A percentile compares a stretch with the other conserved stretches of the same genome.
phyloP scores from a whole-genome alignment of 2,329 filamentous ascomycete genomes.

The Immersiporthe knoxdaviesiana region DNA sequence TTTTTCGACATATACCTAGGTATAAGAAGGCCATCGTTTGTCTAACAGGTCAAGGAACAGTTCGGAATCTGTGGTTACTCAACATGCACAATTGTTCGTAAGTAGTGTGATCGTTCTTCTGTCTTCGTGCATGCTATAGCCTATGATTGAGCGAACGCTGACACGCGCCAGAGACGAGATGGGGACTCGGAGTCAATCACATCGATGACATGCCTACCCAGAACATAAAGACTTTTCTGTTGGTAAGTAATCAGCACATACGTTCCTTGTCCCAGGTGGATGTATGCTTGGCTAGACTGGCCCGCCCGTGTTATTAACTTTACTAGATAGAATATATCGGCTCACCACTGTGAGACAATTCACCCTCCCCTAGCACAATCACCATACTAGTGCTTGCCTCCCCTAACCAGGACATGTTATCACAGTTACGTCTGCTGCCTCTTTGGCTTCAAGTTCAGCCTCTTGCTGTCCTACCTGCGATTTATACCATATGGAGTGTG shows the following conservation, averaged over 20 bases:
- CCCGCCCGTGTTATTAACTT: too few relatives aligned
- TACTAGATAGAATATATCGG: constrained; percentile 13
- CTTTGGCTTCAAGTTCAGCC: constrained; percentile 9
- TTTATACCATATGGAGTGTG: constrained; percentile 37
- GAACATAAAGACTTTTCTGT: not conserved
- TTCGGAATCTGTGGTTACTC: constrained; percentile 16
- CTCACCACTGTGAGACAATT: not conserved
- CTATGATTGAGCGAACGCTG: not conserved
- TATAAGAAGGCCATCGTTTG: not conserved
- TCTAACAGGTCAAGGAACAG: constrained; percentile 2
- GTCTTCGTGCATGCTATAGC: too few relatives aligned
- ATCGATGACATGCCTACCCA: constrained; percentile 12
- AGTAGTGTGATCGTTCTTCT: not conserved
- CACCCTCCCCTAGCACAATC: not conserved
- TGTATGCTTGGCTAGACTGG: too few relatives aligned
- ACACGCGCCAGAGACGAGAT: constrained; percentile 13
- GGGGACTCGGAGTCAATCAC: constrained; percentile 7
- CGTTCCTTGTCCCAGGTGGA: not conserved
- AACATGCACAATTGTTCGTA: constrained; percentile 8
- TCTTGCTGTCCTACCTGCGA: constrained; percentile 9
- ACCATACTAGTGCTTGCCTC: not conserved
- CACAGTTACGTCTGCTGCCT: constrained; percentile 1
- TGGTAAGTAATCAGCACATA: not conserved
- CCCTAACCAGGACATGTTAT: too few relatives aligned
- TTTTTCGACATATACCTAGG: too few relatives aligned